Base-by-base conservation (phyloP, 805 yeast genomes). In the Kodamaea neixiangensis region DNA sequence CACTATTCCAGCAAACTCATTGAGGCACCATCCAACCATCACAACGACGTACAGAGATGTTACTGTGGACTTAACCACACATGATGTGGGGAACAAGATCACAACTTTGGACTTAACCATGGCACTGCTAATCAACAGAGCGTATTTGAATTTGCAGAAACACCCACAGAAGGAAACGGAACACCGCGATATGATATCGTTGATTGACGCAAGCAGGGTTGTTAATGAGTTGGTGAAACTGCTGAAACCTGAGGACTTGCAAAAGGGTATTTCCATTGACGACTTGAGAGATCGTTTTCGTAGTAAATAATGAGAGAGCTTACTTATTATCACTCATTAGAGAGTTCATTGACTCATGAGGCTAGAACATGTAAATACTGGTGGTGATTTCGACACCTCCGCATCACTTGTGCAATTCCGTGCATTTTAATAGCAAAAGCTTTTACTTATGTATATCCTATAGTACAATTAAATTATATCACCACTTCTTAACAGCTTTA, bases 11-110 rank as follows among this genome's bases (percentile, higher is more conserved):
- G 76, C 87, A 0, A 87, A 85, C 60, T 58, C 74, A 1, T 63
- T 69, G 59, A 85, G 82, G 3, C 93, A 87, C 58, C 96, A 87
- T 62, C 93, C 94, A 0, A 82, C 83, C 0, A 80, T 87, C 10
- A 73, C 71, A 0, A 86, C 86, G 2, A 77, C 82, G 0, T 87
- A 86, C 59, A 87, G 82, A 54, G 67, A 71, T 25, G 87, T 86
- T 1, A 68, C 71, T 13, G 53, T 87, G 3, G 68, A 71, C 20
- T 62, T 86, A 35, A 79, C 84, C 1, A 87, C 93, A 0, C 94
- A 87, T 59, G 94, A 87, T 61, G 69, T 75, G 0, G 73, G 69
- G 1, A 65, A 69, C 18, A 78, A 79, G 3, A 56, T 75, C 20
- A 78, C 86, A n/a, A 78, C 77, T 17, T 58, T 76, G 19, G 96